A percentile compares a stretch with the other conserved stretches of the same genome.
Evolutionary conservation across 805 yeast species (phyloP).

Genomic region (Lipomyces sp.): DNA sequence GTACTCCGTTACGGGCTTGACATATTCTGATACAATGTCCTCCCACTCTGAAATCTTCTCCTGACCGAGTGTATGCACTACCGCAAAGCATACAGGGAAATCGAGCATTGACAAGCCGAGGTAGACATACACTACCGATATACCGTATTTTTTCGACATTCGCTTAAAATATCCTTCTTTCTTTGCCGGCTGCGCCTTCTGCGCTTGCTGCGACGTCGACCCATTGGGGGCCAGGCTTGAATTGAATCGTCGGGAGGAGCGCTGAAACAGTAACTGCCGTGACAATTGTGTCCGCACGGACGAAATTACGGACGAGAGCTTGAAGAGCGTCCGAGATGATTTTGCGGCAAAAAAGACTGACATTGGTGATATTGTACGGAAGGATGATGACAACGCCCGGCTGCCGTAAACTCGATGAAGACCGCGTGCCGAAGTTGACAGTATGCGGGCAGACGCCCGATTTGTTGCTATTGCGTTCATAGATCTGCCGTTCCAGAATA

Average conservation of each 20-base stretch:
- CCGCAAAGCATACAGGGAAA: conserved; percentile 76
- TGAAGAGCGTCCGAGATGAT: conserved; percentile 1
- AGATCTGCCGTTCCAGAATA: neutral
- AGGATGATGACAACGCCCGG: neutral
- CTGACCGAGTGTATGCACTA: conserved; percentile 87
- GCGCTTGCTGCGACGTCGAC: neutral
- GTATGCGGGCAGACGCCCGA: neutral
- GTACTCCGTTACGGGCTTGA: conserved; percentile 17
- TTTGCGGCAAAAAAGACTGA: neutral
- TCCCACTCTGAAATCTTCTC: conserved; percentile 75
- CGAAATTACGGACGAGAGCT: conserved; percentile 3
- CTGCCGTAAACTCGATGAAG: neutral
- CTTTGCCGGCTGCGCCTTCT: conserved; percentile 8
- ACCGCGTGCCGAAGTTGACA: neutral
- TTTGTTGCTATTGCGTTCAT: neutral
- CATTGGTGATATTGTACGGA: neutral
- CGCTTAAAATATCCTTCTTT: conserved; percentile 51
- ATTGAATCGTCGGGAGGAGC: conserved; percentile 11
- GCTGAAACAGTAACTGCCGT: neutral
- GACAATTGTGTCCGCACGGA: neutral
- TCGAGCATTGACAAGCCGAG: conserved; percentile 74
- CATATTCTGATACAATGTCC: conserved; percentile 43
- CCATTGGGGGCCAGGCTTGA: neutral
- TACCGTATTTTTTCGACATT: conserved; percentile 84
- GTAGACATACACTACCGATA: conserved; percentile 87